Evolutionary conservation across 805 yeast genomes (phyloP).

Genomic region (Suhomyces xylopsoci): DNA sequence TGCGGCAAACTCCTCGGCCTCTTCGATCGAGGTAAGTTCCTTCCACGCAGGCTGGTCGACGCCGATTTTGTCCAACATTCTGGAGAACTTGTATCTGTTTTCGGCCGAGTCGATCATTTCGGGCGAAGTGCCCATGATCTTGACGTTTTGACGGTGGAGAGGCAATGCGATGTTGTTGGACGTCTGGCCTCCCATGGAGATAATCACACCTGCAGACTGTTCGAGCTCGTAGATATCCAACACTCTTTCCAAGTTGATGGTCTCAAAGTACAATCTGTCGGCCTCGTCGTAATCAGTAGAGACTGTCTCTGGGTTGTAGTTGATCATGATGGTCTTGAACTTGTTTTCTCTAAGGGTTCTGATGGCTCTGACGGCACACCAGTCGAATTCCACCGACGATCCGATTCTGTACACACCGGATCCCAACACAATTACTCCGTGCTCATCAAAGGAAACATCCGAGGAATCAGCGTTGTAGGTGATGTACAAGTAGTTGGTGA

Average conservation of each 20-base stretch:
- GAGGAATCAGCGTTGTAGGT: constrained; percentile 90
- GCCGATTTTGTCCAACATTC: constrained; percentile 93
- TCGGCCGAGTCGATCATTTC: constrained; percentile 98
- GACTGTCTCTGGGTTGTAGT: constrained; percentile 98
- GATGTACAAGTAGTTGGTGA: constrained; percentile 89
- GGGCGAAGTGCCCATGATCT: constrained; percentile 95
- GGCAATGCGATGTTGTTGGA: constrained; percentile 94
- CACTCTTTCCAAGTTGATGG: constrained; percentile 89
- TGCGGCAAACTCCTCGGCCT: constrained; percentile 90
- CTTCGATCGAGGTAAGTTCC: constrained; percentile 87
- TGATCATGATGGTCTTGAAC: constrained; percentile 90
- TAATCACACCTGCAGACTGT: constrained; percentile 85
- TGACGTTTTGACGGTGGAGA: constrained; percentile 89
- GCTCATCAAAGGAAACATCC: constrained; percentile 85
- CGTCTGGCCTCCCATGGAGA: constrained; percentile 99
- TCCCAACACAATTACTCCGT: constrained; percentile 93
- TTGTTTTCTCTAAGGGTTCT: constrained; percentile 87
- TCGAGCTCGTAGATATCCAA: constrained; percentile 93
- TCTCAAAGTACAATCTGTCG: constrained; percentile 93
- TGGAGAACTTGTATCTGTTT: constrained; percentile 94
- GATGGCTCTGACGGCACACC: constrained; percentile 98
- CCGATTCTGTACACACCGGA: constrained; percentile 99
- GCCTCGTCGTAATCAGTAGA: constrained; percentile 99
- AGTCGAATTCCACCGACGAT: constrained; percentile 97
- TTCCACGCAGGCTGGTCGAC: constrained; percentile 99